These are phyloP conservation scores for Metarhizium anisopliae DNA, from an alignment of 2,329 filamentous ascomycete genomes.

Conservation along the genomic window DNA sequence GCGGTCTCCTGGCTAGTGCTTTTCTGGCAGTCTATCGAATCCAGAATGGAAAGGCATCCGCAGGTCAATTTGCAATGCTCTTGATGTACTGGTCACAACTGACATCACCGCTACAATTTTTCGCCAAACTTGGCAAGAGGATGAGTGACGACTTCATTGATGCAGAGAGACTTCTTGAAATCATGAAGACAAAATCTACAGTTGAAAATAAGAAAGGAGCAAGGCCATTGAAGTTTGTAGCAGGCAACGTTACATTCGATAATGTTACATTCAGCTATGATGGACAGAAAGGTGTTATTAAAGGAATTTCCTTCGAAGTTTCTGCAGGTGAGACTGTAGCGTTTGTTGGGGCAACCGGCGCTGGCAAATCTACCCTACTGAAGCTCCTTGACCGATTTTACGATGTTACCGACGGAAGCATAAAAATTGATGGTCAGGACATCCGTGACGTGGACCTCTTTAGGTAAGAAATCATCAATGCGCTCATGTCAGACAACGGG, in stretches of 20 bases:
- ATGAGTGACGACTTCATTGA: constrained; percentile 49
- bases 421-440: constrained; percentile 48
- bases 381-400: constrained; percentile 53
- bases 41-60: constrained; percentile 46
- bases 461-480: constrained; percentile 22
- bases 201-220: constrained; percentile 44
- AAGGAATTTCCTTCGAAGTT: constrained; percentile 41
- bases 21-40: constrained; percentile 58
- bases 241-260: constrained; percentile 46
- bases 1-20: constrained; percentile 56
- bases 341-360: constrained; percentile 51
- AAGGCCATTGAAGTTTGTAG: constrained; percentile 38
- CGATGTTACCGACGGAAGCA: constrained; percentile 42
- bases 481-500: background rate
- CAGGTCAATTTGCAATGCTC: constrained; percentile 62
- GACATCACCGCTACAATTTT: constrained; percentile 62
- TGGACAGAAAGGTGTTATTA: constrained; percentile 48
- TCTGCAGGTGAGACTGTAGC: constrained; percentile 46
- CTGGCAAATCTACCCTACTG: constrained; percentile 49
- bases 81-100: constrained; percentile 68
- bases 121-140: constrained; percentile 47
- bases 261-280: constrained; percentile 51
- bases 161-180: constrained; percentile 47
- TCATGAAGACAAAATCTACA: constrained; percentile 49
- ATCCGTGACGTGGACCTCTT: constrained; percentile 43